phyloP scores from a whole-genome alignment of 1,139 yeast species.

The Blastobotrys proliferans region DNA sequence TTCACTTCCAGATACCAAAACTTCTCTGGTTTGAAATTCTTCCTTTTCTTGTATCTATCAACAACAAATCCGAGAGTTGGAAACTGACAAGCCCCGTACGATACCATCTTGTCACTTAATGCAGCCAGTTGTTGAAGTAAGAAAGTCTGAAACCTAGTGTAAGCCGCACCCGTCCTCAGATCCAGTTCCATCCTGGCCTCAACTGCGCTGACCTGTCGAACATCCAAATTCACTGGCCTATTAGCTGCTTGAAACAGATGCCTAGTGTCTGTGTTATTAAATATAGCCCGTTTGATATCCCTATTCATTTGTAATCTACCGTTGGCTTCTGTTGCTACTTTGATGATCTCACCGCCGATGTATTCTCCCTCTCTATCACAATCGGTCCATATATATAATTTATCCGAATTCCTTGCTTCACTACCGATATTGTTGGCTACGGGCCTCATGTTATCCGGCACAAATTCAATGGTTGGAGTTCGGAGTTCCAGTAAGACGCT shows the following conservation, averaged over 20 bases:
- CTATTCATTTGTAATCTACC: slow-evolving; percentile 39
- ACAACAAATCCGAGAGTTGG: slow-evolving; percentile 97
- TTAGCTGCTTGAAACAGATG: slow-evolving; percentile 77
- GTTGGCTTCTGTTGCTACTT: slow-evolving; percentile 60
- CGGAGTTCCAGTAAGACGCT: slow-evolving; percentile 41
- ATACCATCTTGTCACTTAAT: slow-evolving; percentile 36
- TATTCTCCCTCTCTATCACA: slow-evolving; percentile 98
- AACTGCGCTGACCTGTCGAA: slow-evolving; percentile 76
- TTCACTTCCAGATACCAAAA: slow-evolving; percentile 72
- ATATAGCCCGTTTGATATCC: slow-evolving; percentile 66
- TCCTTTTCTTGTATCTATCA: slow-evolving; percentile 79
- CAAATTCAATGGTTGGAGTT: slow-evolving; percentile 46
- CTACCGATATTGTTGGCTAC: slow-evolving; percentile 65
- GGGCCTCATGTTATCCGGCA: slow-evolving; percentile 40
- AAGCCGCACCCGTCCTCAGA: slow-evolving; percentile 82
- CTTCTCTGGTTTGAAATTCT: slow-evolving; percentile 65
- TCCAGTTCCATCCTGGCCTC: slow-evolving; percentile 83
- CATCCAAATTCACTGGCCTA: slow-evolving; percentile 60
- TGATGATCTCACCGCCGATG: slow-evolving; percentile 81
- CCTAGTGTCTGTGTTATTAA: slow-evolving; percentile 76
- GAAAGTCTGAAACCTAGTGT: slow-evolving; percentile 72
- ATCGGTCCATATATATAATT: slow-evolving; percentile 95
- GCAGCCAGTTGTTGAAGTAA: slow-evolving; percentile 37
- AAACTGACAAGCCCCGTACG: slow-evolving; percentile 95
- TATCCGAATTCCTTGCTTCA: slow-evolving; percentile 59